Percentiles rank a stretch among this genome's conserved stretches.
phyloP scores from a whole-genome alignment of 176 grass and related monocot species.

The Aegilops speltoides region DNA sequence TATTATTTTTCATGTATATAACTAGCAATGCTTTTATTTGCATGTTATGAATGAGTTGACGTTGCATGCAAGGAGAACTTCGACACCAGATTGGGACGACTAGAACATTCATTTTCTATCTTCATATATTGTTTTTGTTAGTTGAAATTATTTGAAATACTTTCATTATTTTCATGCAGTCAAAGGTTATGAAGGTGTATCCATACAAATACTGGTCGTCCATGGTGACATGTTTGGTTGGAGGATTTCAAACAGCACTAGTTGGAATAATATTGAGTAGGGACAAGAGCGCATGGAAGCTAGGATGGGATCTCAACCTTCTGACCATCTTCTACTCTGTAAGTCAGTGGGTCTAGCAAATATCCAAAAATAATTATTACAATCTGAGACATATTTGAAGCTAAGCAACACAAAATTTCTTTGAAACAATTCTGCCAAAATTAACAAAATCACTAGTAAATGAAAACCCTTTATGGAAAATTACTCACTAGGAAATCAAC shows the following conservation, averaged over 20 bases:
- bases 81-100: background rate
- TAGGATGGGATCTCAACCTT: conserved; percentile 60
- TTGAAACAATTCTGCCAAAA: background rate
- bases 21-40: background rate
- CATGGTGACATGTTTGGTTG: conserved; percentile 54
- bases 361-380: background rate
- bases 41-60: background rate
- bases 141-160: background rate
- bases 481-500: background rate
- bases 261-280: conserved; percentile 49
- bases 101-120: background rate
- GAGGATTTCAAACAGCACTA: conserved; percentile 52
- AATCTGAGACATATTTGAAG: background rate
- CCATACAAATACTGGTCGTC: conserved; percentile 68
- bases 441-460: background rate
- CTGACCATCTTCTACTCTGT: conserved; percentile 48
- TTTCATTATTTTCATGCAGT: conserved; percentile 9
- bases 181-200: conserved; percentile 59
- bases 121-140: background rate
- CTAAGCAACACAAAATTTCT: background rate
- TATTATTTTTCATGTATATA: background rate
- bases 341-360: background rate
- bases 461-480: background rate
- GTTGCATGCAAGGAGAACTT: background rate
- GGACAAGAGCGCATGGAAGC: conserved; percentile 38